phyloP scores from a whole-genome alignment of 805 yeast genomes.

The Saitoella complicata region DNA sequence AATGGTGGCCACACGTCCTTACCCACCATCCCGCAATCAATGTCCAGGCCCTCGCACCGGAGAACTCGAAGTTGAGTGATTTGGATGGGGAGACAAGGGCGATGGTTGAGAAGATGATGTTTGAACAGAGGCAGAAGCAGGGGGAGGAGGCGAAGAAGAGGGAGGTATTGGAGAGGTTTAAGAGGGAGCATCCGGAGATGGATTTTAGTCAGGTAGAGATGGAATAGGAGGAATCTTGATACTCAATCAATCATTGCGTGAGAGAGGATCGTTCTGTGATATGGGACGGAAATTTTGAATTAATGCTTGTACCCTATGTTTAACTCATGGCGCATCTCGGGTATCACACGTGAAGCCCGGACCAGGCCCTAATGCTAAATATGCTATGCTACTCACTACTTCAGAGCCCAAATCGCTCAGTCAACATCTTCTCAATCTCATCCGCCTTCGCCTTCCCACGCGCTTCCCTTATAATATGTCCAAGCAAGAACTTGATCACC shows the following conservation, averaged over 20 bases:
- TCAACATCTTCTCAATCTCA: slow-evolving; percentile 18
- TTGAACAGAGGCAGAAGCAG: slow-evolving; percentile 28
- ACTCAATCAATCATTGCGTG: background rate
- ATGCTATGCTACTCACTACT: no score
- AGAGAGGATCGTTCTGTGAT: no score
- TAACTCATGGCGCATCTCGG: no score
- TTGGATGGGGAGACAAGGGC: slow-evolving; percentile 28
- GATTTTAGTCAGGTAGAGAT: slow-evolving; percentile 25
- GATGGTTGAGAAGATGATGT: slow-evolving; percentile 33
- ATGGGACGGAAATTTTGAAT: no score
- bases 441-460: slow-evolving; percentile 39
- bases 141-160: slow-evolving; percentile 23
- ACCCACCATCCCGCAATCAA: slow-evolving; percentile 28
- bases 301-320: no score
- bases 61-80: slow-evolving; percentile 25
- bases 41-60: slow-evolving; percentile 26
- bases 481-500: slow-evolving; percentile 63
- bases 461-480: slow-evolving; percentile 65
- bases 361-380: no score
- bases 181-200: slow-evolving; percentile 27
- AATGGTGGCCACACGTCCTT: slow-evolving; percentile 35
- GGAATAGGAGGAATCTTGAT: slow-evolving; percentile 4
- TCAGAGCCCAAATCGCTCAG: background rate
- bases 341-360: no score
- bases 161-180: slow-evolving; percentile 23